Evolutionary conservation across 306 rosid species (phyloP), one percentile per base, ranked within the genome.

Genomic region (Castanea sativa): DNA sequence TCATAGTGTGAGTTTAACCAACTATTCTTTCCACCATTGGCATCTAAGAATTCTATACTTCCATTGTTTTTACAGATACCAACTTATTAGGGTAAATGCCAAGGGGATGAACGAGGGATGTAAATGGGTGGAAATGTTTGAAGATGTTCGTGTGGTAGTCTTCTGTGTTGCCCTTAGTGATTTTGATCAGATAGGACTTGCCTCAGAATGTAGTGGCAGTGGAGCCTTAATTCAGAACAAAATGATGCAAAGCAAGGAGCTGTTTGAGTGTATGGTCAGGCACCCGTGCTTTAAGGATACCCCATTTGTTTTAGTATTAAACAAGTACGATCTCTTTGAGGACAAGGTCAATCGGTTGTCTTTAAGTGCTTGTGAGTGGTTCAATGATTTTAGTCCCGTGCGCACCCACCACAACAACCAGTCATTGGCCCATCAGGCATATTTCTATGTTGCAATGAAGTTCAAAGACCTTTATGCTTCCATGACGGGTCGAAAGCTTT

Each of bases 51-150:
- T 57, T 78, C 29, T 71, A 13, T 75, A 29, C 79, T 74, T 74
- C 59, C 18, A 20, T 76, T 52, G n/a, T 16, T 90, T 68, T 80
- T 77, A 68, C 89, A 96, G 99, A 87, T 96, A 90, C 85, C 99
- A 96, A 82, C 97, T 96, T 25, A 93, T 96, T 84, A 89, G 98
- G 79, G 98, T 96, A 64, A 96, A 93, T 80, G 98, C 98, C 25
- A 91, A 87, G 90, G 99, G 99, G 78, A 90, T 96, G 89, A 91
- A 69, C 41, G 98, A 95, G 70, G 96, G 99, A 32, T 91, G 99
- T 82, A 96, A 93, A 79, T 93, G 99, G 99, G 98, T 93, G 63
- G 99, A 93, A 84, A 96, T 96, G 99, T 96, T 96, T 20, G 98
- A 93, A 88, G 99, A 96, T 49, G 99, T 96, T 12, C 89, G 97